A percentile compares a stretch with the other conserved stretches of the same genome.
Conservation (phyloP, 192 early-diverging fungal genomes). For the Helicostylum pulchrum region DNA sequence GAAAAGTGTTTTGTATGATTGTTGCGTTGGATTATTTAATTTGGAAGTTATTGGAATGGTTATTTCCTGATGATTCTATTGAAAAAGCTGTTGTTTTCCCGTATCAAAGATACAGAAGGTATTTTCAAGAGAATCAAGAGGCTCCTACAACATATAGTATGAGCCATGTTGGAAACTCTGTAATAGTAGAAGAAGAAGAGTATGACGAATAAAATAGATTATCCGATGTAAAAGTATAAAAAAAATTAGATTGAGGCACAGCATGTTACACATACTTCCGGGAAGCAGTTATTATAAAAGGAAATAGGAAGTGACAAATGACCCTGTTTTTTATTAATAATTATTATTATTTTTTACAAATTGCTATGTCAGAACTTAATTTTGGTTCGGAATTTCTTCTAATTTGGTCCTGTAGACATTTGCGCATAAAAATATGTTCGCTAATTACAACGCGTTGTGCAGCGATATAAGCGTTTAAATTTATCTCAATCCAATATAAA, state of each 20-base stretch:
- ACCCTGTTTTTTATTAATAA: background rate
- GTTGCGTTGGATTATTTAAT: constrained; percentile 84
- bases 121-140: background rate
- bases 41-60: constrained; percentile 76
- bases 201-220: background rate
- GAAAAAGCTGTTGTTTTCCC: constrained; percentile 71
- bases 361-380: too few relatives aligned
- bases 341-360: background rate
- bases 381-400: too few relatives aligned
- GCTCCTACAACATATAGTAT: background rate
- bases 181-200: background rate
- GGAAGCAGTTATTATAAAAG: too few relatives aligned
- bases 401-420: too few relatives aligned
- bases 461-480: background rate
- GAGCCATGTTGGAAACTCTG: background rate
- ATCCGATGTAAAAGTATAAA: constrained; percentile 1
- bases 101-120: constrained; percentile 48
- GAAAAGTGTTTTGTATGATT: constrained; percentile 88
- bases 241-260: constrained; percentile 3
- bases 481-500: constrained; percentile 2
- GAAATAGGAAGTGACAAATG: background rate
- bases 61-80: constrained; percentile 70
- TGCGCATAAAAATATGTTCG: background rate
- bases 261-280: too few relatives aligned
- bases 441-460: background rate